Evolutionary conservation across 2,329 filamentous ascomycete genomes (phyloP), one percentile per base, ranked within the genome.

Genomic region (Didymella pinodella): DNA sequence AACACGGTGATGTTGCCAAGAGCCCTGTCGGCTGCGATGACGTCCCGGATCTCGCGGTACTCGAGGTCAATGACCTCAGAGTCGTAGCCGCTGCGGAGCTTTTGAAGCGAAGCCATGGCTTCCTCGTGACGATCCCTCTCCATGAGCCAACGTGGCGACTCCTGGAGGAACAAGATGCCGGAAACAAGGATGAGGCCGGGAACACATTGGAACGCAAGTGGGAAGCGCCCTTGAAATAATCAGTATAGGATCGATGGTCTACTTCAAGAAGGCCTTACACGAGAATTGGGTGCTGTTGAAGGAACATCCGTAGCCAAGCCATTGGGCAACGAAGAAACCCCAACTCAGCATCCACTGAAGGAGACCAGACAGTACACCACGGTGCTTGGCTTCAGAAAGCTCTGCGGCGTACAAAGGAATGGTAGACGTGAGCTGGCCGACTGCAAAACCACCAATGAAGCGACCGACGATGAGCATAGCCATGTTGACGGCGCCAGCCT

Each of bases 111-210:
- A 22, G 55, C 48, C 54, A 66, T 62, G 18, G 65, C 67, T 65
- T 87, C 81, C 34, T 86, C 84, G 11, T 81, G 75, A 4, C 82
- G 81, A 40, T 84, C 83, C 44, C 84, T 81, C 56, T 80, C 80
- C 53, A 86, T 82, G 10, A 87, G 76, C 85, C 85, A 88, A 56
- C 86, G 78, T 2, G 86, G 86, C 1, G 85, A 86, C 65, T 88
- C 86, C 0, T 86, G 85, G 1, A 88, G 76, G 59, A 86, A 80
- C 57, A 81, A 82, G 12, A 83, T 77, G 1, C 80, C 70, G 31
- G 76, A 55, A 57, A 82, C 75, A 31, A 85, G 78, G 5, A 85
- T 54, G 3, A 69, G 43, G 29, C 63, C 62, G 2, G 81, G 81
- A 7, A 82, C 62, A 3, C 75, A 76, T 65, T 80, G 78, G 59